Conservation (phyloP, 2,329 filamentous ascomycete genomes). For the Microsporum canis region DNA sequence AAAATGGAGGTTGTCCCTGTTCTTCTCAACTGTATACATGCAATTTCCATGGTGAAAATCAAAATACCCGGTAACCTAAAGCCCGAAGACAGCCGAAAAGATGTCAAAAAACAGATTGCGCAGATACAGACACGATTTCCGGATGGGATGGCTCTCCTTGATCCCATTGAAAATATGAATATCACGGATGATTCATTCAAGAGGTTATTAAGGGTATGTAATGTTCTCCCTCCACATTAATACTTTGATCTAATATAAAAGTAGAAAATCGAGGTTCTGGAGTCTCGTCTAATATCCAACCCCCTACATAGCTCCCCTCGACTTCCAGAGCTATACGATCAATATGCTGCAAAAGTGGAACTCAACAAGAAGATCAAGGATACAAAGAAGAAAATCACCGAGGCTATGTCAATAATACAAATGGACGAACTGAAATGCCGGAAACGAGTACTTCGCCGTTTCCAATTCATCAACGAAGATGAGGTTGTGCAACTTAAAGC, state of each 20-base stretch:
- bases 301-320: constrained; percentile 84
- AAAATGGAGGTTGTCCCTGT: constrained; percentile 78
- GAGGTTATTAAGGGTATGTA: constrained; percentile 58
- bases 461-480: constrained; percentile 89
- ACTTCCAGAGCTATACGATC: constrained; percentile 71
- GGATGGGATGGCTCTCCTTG: constrained; percentile 76
- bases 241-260: constrained; percentile 10
- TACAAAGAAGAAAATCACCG: constrained; percentile 74
- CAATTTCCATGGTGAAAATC: constrained; percentile 71
- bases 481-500: constrained; percentile 97
- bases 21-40: constrained; percentile 71
- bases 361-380: constrained; percentile 70
- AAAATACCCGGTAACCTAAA: constrained; percentile 70
- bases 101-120: constrained; percentile 54
- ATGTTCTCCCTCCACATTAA: not conserved
- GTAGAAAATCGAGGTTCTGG: constrained; percentile 91
- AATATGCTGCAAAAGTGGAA: constrained; percentile 71
- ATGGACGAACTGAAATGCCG: constrained; percentile 92
- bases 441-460: constrained; percentile 84
- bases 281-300: constrained; percentile 78
- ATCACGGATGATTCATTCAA: constrained; percentile 91
- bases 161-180: constrained; percentile 92
- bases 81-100: constrained; percentile 55
- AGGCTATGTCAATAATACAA: constrained; percentile 79
- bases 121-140: constrained; percentile 83